Base-by-base conservation (phyloP, 345 rosid species). In the Hirschfeldia incana region DNA sequence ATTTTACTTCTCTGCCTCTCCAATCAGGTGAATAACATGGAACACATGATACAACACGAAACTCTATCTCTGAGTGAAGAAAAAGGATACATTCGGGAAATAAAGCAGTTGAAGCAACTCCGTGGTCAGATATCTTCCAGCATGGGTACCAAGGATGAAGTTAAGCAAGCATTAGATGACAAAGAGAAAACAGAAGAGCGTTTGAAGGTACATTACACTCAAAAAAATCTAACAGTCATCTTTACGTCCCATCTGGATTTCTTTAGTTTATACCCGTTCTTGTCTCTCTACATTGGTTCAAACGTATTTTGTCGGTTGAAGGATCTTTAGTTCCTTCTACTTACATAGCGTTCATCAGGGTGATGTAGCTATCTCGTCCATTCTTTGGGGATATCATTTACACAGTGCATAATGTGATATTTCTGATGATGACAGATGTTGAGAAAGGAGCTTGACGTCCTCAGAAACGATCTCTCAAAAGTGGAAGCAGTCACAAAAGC, bases 21-120 rank as follows among this genome's bases (percentile, higher is more conserved):
- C 83, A 80, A 60, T 57, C 88, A 94, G 98, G 87, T 92, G 81
- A 86, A 79, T 39, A 81, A 75, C 75, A 85, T 85, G 92, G 89
- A 88, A 76, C 90, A 86, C 80, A 86, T 33, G 83, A 90, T 94
- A 65, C 86, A 89, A 39, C 97, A 92, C 72, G 92, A 87, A 83
- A 92, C 93, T 57, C 62, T 94, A 46, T 76, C 88, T 63, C 72
- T 94, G 70, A 92, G 78, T 82, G 96, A 92, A 85, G 97, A 94
- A 83, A 94, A 90, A 79, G 85, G 85, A 58, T 78, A 77, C 21
- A 83, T 94, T 76, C 90, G 88, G 66, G 96, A 90, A 34, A 89
- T 94, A 59, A 88, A 90, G 74, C 88, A 85, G 57, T 77, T 90
- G 85, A 89, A 84, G 84, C 89, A 83, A 74, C 73, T 42, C 39